phyloP scores from a whole-genome alignment of 352 stramenopile genomes.

The Pythium rhizo-oryzae region DNA sequence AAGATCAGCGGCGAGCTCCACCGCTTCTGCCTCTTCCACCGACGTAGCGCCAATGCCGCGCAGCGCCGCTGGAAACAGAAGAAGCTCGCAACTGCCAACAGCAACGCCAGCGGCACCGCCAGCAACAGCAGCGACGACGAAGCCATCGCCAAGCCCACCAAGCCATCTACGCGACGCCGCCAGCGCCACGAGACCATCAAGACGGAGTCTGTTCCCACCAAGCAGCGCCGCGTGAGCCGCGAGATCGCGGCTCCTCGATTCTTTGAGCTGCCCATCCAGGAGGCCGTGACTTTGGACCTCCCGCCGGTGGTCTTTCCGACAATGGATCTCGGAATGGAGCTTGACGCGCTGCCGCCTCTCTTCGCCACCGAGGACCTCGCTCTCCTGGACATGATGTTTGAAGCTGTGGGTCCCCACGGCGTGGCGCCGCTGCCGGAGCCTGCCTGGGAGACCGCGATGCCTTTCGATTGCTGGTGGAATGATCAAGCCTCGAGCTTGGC shows the following conservation, averaged over 20 bases:
- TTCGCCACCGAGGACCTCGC: background rate
- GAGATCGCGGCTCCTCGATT: background rate
- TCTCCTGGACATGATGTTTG: background rate
- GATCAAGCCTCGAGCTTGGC: background rate
- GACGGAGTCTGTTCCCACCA: background rate
- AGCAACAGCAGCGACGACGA: too few species aligned
- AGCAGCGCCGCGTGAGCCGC: background rate
- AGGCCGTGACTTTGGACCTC: background rate
- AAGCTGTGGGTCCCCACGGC: background rate
- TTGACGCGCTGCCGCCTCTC: background rate
- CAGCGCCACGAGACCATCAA: background rate
- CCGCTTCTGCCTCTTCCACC: background rate
- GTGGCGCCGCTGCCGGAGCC: background rate
- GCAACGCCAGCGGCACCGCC: too few species aligned
- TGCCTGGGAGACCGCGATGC: background rate
- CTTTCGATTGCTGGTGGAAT: background rate
- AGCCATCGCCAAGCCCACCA: background rate
- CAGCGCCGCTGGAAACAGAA: background rate
- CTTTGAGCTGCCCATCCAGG: background rate
- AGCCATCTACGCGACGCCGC: background rate
- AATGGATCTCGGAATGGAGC: background rate
- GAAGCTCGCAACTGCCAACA: background rate
- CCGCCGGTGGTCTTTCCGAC: background rate
- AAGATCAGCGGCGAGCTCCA: constrained; percentile 1
- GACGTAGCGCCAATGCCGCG: background rate